A percentile compares a stretch with the other conserved stretches of the same genome.
phyloP scores from a whole-genome alignment of 2,329 filamentous ascomycete species.

The Torrubiella hemipterigena region DNA sequence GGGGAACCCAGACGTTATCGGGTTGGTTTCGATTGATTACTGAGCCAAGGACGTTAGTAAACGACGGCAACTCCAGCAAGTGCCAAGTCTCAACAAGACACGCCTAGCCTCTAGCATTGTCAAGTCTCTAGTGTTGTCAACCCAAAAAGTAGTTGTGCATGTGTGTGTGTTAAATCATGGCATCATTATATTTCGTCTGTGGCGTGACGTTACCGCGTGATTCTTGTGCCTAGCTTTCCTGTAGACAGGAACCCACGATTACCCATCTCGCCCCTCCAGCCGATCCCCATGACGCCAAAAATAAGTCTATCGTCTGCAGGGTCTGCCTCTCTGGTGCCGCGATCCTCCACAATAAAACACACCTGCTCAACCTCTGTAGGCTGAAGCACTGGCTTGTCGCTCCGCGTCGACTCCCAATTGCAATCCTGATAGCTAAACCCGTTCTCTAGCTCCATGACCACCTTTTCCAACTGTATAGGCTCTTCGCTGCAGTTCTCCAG shows the following conservation, averaged over 20 bases:
- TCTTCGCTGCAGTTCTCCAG: conserved; percentile 88
- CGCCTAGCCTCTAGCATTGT: too few relatives aligned
- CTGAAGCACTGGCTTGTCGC: conserved; percentile 41
- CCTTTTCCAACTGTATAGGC: conserved; percentile 63
- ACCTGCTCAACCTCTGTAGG: conserved; percentile 55
- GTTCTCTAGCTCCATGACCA: conserved; percentile 39
- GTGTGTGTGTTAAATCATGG: too few relatives aligned
- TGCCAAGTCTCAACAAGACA: too few relatives aligned
- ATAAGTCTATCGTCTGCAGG: conserved; percentile 45
- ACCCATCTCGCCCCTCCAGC: conserved; percentile 85
- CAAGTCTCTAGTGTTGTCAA: too few relatives aligned
- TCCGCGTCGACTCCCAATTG: conserved; percentile 39
- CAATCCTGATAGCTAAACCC: conserved; percentile 40
- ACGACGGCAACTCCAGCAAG: too few relatives aligned
- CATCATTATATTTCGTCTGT: too few relatives aligned
- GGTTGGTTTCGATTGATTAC: too few relatives aligned
- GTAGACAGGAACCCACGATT: conserved; percentile 80
- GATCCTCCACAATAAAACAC: conserved; percentile 45
- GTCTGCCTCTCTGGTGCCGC: conserved; percentile 19
- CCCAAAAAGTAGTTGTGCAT: too few relatives aligned
- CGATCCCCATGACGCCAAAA: conserved; percentile 73
- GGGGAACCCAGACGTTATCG: too few relatives aligned
- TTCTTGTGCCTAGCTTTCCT: conserved; percentile 57
- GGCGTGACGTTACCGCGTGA: conserved; percentile 17
- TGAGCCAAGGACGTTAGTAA: too few relatives aligned